Conservation (phyloP, 495 filamentous ascomycete species). For the Penicilliopsis zonata region DNA sequence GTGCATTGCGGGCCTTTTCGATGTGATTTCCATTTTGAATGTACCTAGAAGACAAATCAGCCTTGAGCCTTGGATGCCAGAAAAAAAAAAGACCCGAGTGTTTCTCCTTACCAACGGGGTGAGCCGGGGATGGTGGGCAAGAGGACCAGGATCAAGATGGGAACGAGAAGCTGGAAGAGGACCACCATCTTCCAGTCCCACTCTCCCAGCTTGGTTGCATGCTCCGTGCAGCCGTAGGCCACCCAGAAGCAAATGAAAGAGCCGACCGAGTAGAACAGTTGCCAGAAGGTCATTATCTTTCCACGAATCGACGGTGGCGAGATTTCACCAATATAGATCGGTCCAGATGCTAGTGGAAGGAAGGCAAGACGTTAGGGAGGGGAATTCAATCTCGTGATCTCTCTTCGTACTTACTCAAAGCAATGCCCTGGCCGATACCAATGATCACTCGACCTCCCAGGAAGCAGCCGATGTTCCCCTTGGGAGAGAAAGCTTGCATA, state of each 20-base stretch:
- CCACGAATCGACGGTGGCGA: conserved; percentile 47
- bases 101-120: conserved; percentile 38
- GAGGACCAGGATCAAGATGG: conserved; percentile 36
- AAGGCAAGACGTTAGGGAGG: neutral
- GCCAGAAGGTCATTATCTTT: conserved; percentile 56
- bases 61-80: neutral
- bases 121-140: conserved; percentile 46
- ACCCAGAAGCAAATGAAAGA: conserved; percentile 55
- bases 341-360: conserved; percentile 31
- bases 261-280: conserved; percentile 53
- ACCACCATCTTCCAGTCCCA: conserved; percentile 54
- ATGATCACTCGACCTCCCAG: conserved; percentile 50
- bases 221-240: conserved; percentile 41
- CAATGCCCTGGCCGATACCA: conserved; percentile 53
- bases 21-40: conserved; percentile 39
- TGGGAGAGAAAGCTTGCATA: conserved; percentile 47
- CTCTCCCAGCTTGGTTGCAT: conserved; percentile 37
- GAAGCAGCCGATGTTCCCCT: conserved; percentile 43
- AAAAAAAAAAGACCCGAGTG: neutral
- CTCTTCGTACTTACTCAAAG: conserved; percentile 35
- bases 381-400: neutral
- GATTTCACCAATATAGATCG: conserved; percentile 52
- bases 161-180: conserved; percentile 49
- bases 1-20: conserved; percentile 39
- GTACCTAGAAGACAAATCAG: conserved; percentile 19